Base-by-base conservation (phyloP, 208 protist species). In the Trypanosomatidae sp. region DNA sequence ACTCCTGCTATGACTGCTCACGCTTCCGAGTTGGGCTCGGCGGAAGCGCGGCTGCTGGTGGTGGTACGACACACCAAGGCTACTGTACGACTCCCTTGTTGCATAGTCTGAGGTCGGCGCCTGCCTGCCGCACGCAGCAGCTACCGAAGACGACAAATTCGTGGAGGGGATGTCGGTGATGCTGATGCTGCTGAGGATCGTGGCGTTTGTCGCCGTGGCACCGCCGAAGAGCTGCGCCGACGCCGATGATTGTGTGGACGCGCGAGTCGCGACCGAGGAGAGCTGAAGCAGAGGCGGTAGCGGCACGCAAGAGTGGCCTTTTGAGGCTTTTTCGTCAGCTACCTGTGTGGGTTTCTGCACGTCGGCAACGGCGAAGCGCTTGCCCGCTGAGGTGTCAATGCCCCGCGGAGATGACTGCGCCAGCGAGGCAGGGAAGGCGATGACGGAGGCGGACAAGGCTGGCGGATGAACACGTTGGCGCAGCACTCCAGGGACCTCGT, bases 1-100 rank as follows among this genome's bases (percentile, higher is more conserved):
- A n/a, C 44, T 68, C 44, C 44, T 68, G 46, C 64, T 53, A 33
- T 53, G 64, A 53, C 39, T 41, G 30, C 36, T 15, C 33, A n/a
- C 60, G 36, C 36, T 22, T 41, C 60, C 60, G 22, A 13, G 1
- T 15, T n/a, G 60, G 22, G 30, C 39, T 65, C 39, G 28, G 39
- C n/a, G 39, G 44, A 28, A 7, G 44, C 64, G 64, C 25, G 44
- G 22, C 30, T 65, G 56, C 7, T 62, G 59, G 0, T 39, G 30
- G 15, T 65, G 59, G 19, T 44, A 6, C 36, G 36, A 13, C 64
- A 53, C 12, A 28, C 44, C 64, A 33, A 68, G 39, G 33, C 36
- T 25, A 39, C 33, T 44, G 19, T n/a, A 53, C 39, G n/a, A 41
- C 69, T 15, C 60, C 62, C 22, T 25, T 22, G 15, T 30, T 30